Base-by-base conservation (phyloP, 768 basidiomycete species). In the Leccinum aurantiacum region DNA sequence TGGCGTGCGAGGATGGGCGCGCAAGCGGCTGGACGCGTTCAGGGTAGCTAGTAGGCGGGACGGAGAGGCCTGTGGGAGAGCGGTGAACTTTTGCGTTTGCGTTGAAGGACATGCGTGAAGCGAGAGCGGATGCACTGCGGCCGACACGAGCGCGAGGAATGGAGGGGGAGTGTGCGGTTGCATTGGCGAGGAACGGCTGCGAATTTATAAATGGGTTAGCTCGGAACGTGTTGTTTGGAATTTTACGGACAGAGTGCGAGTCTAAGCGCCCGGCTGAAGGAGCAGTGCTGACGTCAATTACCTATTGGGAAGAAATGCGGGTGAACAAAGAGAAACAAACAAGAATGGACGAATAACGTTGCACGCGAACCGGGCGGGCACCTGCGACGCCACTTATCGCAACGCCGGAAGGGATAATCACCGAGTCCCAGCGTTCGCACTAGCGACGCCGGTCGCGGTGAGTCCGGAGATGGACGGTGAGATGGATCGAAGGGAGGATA, bases 211-310 rank as follows among this genome's bases (percentile, higher is more conserved):
- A 54, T 41, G n/a, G 0, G 62, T 74, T 33, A 74, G 63, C 6
- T 14, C 27, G 22, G n/a, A 56, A 54, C 48, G 48, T 22, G 48
- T 24, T 48, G 47, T 24, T 7, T 44, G 41, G 41, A 44, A 19
- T 44, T 44, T 60, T 63, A 74, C 70, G 65, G 56, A 71, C 67
- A 25, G 65, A 27, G 53, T 60, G 51, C 31, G 64, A 60, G 35
- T 53, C 58, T 44, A 56, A 57, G 50, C 58, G 48, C 55, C 60
- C 56, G 46, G 65, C 53, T 44, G 41, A 44, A 44, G n/a, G 6
- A 62, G 68, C 64, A 13, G 31, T 47, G 19, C 49, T 68, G 71
- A 59, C 53, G 57, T 70, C 63, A 61, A 74, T 70, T 69, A 67
- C 73, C 73, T 72, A 71, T 71, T 54, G 48, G 35, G n/a, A 66